These are phyloP conservation scores for Drechslerella dactyloides DNA, from an alignment of 2,329 filamentous ascomycete genomes.

Conservation along the genomic window DNA sequence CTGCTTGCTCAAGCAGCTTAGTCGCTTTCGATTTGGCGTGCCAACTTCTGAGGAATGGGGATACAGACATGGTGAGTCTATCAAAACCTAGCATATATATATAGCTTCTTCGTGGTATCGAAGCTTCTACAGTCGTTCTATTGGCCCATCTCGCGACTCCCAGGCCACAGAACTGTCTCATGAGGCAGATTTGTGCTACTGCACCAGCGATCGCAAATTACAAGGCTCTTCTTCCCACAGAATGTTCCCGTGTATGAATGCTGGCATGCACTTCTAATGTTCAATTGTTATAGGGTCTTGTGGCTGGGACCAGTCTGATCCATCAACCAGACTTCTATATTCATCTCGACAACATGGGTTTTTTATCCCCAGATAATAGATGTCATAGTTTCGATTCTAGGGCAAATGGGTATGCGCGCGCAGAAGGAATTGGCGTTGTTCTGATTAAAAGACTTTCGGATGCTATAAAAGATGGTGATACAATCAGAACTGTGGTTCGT, in stretches of 20 bases:
- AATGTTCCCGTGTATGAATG: too few relatives aligned
- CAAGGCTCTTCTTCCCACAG: too few relatives aligned
- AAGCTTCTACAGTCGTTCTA: too few relatives aligned
- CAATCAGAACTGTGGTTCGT: conserved; percentile 65
- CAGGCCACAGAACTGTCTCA: too few relatives aligned
- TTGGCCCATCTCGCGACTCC: too few relatives aligned
- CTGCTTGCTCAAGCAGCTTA: conserved; percentile 67
- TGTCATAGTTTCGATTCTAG: conserved; percentile 64
- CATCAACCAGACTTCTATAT: conserved; percentile 58
- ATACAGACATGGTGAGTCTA: conserved; percentile 53
- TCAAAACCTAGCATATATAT: not conserved
- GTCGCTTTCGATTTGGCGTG: conserved; percentile 65
- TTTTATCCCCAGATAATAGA: conserved; percentile 61
- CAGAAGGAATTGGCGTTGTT: conserved; percentile 68
- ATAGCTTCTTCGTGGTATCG: not conserved
- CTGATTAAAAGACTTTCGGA: conserved; percentile 67
- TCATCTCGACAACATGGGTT: conserved; percentile 58
- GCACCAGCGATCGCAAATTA: too few relatives aligned
- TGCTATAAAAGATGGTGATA: conserved; percentile 66
- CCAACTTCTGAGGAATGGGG: conserved; percentile 61
- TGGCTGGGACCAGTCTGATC: conserved; percentile 59
- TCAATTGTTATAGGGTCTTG: conserved; percentile 50
- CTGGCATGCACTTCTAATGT: not conserved
- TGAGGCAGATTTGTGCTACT: too few relatives aligned
- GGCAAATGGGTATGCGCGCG: conserved; percentile 70